Evolutionary conservation across 768 basidiomycete genomes (phyloP).

Genomic region (Tricholoma sp.): DNA sequence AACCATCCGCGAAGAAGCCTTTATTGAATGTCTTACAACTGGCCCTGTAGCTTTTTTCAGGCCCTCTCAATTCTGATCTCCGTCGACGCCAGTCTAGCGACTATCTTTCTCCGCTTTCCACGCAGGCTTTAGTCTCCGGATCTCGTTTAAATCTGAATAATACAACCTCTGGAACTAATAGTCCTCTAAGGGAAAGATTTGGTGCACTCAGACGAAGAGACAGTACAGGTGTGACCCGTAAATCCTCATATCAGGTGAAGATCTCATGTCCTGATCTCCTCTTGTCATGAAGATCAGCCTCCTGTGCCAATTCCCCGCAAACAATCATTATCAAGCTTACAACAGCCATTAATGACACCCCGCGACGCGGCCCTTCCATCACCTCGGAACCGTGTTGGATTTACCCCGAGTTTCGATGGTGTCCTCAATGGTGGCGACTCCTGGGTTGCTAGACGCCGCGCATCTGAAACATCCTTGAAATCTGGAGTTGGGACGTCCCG

Average conservation of each 20-base stretch:
- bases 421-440: slow-evolving; percentile 62
- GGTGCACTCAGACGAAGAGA: slow-evolving; percentile 62
- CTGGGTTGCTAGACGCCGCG: slow-evolving; percentile 60
- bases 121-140: slow-evolving; percentile 44
- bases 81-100: slow-evolving; percentile 82
- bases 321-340: slow-evolving; percentile 60
- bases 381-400: slow-evolving; percentile 59
- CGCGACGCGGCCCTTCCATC: slow-evolving; percentile 58
- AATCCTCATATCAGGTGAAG: slow-evolving; percentile 2
- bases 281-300: slow-evolving; percentile 46
- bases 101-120: slow-evolving; percentile 55
- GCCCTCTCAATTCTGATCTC: slow-evolving; percentile 80
- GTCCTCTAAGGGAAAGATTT: slow-evolving; percentile 66
- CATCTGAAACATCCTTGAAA: slow-evolving; percentile 52
- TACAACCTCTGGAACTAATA: slow-evolving; percentile 36
- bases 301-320: slow-evolving; percentile 56
- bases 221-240: slow-evolving; percentile 52
- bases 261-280: slow-evolving; percentile 13
- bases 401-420: slow-evolving; percentile 66
- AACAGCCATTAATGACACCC: slow-evolving; percentile 48
- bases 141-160: slow-evolving; percentile 49
- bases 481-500: slow-evolving; percentile 27
- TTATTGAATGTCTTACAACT: slow-evolving; percentile 20
- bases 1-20: slow-evolving; percentile 10
- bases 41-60: slow-evolving; percentile 64